Conservation (phyloP, 805 yeast genomes). For the Starmerella scarabaei region DNA sequence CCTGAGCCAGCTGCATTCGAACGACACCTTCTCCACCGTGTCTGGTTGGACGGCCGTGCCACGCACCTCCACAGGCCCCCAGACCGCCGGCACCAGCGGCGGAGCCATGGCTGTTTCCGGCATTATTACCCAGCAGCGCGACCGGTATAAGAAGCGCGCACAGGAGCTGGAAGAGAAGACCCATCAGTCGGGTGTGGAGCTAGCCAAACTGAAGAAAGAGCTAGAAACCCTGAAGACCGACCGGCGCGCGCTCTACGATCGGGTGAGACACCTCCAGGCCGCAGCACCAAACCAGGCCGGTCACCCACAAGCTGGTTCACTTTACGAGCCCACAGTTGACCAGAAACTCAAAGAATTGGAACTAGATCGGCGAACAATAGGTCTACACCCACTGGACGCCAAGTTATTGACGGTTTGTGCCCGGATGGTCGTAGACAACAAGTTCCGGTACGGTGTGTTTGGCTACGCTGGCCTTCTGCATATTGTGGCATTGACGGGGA, state of each 20-base stretch:
- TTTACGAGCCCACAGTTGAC: constrained; percentile 69
- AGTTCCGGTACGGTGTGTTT: constrained; percentile 26
- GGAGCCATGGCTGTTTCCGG: constrained; percentile 34
- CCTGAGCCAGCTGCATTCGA: constrained; percentile 28
- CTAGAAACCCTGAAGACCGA: constrained; percentile 53
- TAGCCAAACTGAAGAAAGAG: constrained; percentile 53
- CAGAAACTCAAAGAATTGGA: constrained; percentile 70
- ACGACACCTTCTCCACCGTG: constrained; percentile 24
- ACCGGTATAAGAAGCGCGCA: constrained; percentile 73
- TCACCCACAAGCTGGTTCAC: constrained; percentile 29
- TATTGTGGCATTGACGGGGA: constrained; percentile 31
- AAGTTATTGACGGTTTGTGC: constrained; percentile 37
- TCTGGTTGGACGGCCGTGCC: constrained; percentile 28
- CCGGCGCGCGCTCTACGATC: constrained; percentile 67
- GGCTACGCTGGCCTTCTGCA: constrained; percentile 66
- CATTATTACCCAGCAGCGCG: constrained; percentile 88
- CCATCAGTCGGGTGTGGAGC: constrained; percentile 41
- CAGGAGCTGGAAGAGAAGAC: constrained; percentile 73
- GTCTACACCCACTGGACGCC: constrained; percentile 65
- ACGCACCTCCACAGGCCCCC: constrained; percentile 30
- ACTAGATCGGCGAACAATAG: constrained; percentile 57
- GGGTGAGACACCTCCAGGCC: constrained; percentile 30
- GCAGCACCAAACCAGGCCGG: constrained; percentile 1
- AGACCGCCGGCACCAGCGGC: constrained; percentile 16
- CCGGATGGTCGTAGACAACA: constrained; percentile 13